Evolutionary conservation across 257 asterid genomes (phyloP), one percentile per base, ranked within the genome.

Genomic region (Cinchona pubescens): DNA sequence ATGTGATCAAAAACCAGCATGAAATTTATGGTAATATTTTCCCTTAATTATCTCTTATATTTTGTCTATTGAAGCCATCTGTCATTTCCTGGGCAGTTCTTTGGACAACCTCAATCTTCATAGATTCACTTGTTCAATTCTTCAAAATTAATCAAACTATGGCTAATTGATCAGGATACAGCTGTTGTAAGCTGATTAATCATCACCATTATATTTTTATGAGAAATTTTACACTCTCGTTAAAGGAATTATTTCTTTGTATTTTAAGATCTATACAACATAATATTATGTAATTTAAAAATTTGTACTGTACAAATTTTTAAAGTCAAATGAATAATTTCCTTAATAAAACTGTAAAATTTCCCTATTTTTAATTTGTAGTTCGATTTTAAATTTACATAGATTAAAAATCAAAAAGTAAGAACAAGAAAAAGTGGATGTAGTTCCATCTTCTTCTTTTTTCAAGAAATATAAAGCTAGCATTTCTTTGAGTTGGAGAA

Each of bases 21-120:
- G n/a, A n/a, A n/a, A n/a, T n/a, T n/a, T n/a, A n/a, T n/a, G n/a
- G n/a, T n/a, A n/a, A n/a, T n/a, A n/a, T n/a, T n/a, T n/a, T n/a
- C n/a, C n/a, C n/a, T n/a, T n/a, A n/a, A n/a, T n/a, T n/a, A 4
- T 35, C n/a, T 27, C 15, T 19, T 16, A 71, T 51, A 58, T n/a
- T 40, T 18, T 38, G 67, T 42, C n/a, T 59, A 59, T 23, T 62
- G 59, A 71, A 48, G 61, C 74, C 68, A 65, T 62, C 25, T 59
- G 69, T 80, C 67, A 73, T 56, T 16, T 69, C 56, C 40, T 46
- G 51, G 62, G 38, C 62, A 42, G 82, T 55, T 71, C 56, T 79
- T 81, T 30, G 40, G 88, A 85, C 86, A 81, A 80, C 63, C 76
- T 74, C 79, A 82, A 90, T 90, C 92, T 79, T 68, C 63, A 45